Base-by-base conservation (phyloP, 306 rosid genomes). In the Casuarina equisetifolia region DNA sequence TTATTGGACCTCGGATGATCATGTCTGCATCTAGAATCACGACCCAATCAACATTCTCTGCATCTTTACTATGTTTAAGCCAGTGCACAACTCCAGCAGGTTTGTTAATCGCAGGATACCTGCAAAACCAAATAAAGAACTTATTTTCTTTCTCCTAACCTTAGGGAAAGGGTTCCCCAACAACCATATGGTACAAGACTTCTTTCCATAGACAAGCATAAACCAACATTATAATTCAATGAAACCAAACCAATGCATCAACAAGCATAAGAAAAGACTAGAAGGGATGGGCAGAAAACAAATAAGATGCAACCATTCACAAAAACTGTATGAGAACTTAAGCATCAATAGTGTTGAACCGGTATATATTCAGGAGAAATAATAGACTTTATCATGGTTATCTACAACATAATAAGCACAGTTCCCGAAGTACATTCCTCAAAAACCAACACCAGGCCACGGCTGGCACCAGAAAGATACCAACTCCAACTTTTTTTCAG, bases 41-140 rank as follows among this genome's bases (percentile, higher is more conserved):
- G 71, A 92, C 97, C 99, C 99, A 95, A 70, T 95, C 99, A 80
- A 89, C 97, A 77, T 91, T 89, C 78, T 91, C 72, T 57, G 99
- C 99, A n/a, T 95, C 99, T 84, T 88, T 82, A 70, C 96, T 91
- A 74, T 91, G 86, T 80, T 95, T 87, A 71, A 95, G 97, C 99
- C 99, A 95, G 81, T 95, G 97, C 52, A 91, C 84, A 54, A 95
- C 97, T 79, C 97, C 99, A 51, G 99, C 99, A 45, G 99, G 99
- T 79, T 95, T 95, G 85, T 95, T 95, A 82, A 95, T 95, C 11
- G 99, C 99, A 82, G 99, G 97, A 85, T 95, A 95, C 99, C 99
- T 95, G 83, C 86, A 82, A 77, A 81, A 81, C 73, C 74, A 76
- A 77, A 38, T 45, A 19, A 71, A 72, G n/a, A 45, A 42, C 0